Base-by-base conservation (phyloP, 495 filamentous ascomycete genomes). In the Oidiodendron maius region DNA sequence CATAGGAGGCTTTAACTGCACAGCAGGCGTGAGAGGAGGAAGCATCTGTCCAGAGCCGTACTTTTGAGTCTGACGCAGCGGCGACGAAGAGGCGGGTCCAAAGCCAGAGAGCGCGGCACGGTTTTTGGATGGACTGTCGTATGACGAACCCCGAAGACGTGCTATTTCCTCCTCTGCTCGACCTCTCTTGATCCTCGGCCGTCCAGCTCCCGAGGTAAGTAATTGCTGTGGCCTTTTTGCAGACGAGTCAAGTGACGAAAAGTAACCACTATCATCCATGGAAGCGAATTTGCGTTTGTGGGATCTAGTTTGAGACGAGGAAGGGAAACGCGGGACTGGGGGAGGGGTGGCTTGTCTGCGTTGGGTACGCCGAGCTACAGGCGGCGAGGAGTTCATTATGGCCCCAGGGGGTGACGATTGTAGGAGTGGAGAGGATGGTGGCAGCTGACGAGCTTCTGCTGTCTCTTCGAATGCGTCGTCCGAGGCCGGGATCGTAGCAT, bases 191-290 rank as follows among this genome's bases (percentile, higher is more conserved):
- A 90, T 80, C 40, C 81, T 80, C 24, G 82, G 85, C 13, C 83
- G 83, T 37, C 88, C 86, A 24, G 83, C 74, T 51, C 89, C 89
- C 2, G 87, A 88, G 8, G 82, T 84, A 46, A 84, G 66, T 2
- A 87, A 73, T 10, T 24, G 13, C 5, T 69, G 71, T 46, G 66
- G 68, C 25, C 91, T 77, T 56, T 87, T 73, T n/a, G 75, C 88
- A 0, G 93, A 96, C 1, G 93, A 97, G 37, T 96, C 93, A n/a
- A 98, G 69, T 0, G 91, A 96, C 1, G 93, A 98, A 58, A 95
- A 95, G 63, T 96, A 98, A 10, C 93, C 93, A 63, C 91, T 96
- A 58, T 98, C 93, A 55, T 95, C 89, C 69, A 95, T 81, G 12
- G 80, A 78, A 3, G 70, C 70, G 55, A 81, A 77, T 60, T 87